These are phyloP conservation scores for Musa schizocarpa DNA, from an alignment of 176 grass and related monocot species.

Conservation along the genomic window DNA sequence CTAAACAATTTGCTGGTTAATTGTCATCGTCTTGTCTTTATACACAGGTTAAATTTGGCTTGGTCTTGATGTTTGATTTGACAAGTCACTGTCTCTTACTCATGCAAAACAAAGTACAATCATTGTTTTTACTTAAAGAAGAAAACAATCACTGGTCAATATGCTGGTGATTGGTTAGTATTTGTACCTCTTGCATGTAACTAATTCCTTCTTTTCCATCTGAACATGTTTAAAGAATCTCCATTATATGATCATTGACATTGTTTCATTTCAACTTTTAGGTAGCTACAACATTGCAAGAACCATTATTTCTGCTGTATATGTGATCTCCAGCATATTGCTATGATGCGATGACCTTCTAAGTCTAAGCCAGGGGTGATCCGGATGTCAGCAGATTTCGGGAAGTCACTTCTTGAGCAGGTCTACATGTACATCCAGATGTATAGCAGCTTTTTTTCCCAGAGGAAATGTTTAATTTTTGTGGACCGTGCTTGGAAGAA, in stretches of 20 bases:
- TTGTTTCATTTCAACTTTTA: neutral
- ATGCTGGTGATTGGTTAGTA: too few species aligned
- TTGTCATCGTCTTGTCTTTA: too few species aligned
- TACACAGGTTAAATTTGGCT: too few species aligned
- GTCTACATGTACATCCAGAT: neutral
- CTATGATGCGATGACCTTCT: neutral
- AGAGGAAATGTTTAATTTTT: neutral
- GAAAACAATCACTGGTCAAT: too few species aligned
- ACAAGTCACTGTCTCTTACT: too few species aligned
- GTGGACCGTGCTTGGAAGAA: neutral
- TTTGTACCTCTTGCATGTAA: too few species aligned
- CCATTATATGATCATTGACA: neutral
- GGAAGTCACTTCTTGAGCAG: neutral
- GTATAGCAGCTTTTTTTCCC: neutral
- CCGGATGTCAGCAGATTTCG: neutral
- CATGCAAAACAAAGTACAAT: too few species aligned
- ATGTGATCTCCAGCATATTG: conserved; percentile 3
- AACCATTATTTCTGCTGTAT: neutral
- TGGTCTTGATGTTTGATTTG: too few species aligned
- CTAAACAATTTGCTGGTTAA: too few species aligned
- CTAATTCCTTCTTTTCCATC: too few species aligned
- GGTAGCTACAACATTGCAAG: conserved; percentile 7
- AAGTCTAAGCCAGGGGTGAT: conserved; percentile 3
- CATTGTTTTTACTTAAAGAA: too few species aligned
- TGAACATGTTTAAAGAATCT: too few species aligned